Evolutionary conservation across 1,284 basidiomycete species (phyloP).

Genomic region (Neotropicomus parvogracilis): DNA sequence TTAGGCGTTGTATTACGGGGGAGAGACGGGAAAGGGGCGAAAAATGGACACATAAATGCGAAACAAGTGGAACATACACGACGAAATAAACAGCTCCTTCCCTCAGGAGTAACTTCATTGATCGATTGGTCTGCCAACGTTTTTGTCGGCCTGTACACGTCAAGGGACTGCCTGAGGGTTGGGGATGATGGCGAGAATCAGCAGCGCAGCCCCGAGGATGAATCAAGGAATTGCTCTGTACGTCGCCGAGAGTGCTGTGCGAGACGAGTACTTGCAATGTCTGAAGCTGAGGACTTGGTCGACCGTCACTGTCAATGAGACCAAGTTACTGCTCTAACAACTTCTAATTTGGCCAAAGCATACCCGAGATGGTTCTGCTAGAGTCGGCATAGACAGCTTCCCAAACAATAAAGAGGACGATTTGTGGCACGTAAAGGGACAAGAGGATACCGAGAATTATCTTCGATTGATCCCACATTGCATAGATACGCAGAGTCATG

Average conservation of each 20-base stretch:
- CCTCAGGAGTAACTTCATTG: neutral
- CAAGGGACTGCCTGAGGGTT: neutral
- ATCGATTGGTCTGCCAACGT: neutral
- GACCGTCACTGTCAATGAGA: neutral
- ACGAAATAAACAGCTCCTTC: neutral
- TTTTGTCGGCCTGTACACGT: neutral
- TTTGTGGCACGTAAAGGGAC: neutral
- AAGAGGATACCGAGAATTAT: neutral
- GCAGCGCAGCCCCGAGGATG: neutral
- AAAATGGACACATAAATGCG: no score
- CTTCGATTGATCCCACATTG: constrained; percentile 3
- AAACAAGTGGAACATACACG: neutral
- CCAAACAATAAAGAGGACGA: neutral
- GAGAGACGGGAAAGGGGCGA: no score
- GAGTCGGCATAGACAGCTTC: neutral
- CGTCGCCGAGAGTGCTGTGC: neutral
- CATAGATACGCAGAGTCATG: constrained; percentile 5
- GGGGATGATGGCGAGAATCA: neutral
- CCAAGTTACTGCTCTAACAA: neutral
- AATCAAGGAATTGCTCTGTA: constrained; percentile 2
- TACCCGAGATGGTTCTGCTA: neutral
- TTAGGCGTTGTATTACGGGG: neutral
- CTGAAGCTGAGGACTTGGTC: neutral
- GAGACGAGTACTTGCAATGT: neutral
- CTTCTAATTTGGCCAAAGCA: neutral